A percentile compares a stretch with the other conserved stretches of the same genome.
Evolutionary conservation across 2,329 filamentous ascomycete species (phyloP).

Genomic region (Falciphora oryzae): DNA sequence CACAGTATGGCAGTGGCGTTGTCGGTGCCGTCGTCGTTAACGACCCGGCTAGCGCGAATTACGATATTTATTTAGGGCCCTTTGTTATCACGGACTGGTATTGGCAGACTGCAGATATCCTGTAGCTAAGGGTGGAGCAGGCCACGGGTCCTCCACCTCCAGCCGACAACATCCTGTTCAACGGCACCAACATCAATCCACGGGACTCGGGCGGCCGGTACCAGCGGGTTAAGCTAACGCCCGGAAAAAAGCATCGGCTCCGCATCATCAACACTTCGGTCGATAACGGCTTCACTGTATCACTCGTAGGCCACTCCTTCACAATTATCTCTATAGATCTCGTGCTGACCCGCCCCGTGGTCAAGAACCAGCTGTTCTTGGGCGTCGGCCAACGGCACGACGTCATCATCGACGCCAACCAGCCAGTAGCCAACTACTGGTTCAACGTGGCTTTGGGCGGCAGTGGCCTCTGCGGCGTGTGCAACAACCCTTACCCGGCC

Average conservation of each 20-base stretch:
- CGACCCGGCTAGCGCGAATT: constrained; percentile 41
- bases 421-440: constrained; percentile 14
- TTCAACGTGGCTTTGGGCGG: constrained; percentile 19
- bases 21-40: constrained; percentile 45
- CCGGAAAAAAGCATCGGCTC: constrained; percentile 41
- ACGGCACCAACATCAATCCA: constrained; percentile 32
- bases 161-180: constrained; percentile 33
- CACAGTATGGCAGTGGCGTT: constrained; percentile 47
- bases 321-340: constrained; percentile 45
- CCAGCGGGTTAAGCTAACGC: constrained; percentile 24
- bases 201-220: constrained; percentile 20
- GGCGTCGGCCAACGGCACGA: constrained; percentile 42
- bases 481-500: constrained; percentile 24
- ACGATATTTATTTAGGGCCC: constrained; percentile 47
- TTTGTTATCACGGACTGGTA: constrained; percentile 47
- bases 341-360: constrained; percentile 43
- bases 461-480: constrained; percentile 14
- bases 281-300: constrained; percentile 41
- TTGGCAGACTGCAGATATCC: constrained; percentile 20
- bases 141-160: constrained; percentile 20
- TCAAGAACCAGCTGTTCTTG: constrained; percentile 42
- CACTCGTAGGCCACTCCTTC: constrained; percentile 42
- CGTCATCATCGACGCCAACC: constrained; percentile 37
- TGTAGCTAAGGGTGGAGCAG: constrained; percentile 16
- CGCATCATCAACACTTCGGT: constrained; percentile 43